Conservation (phyloP, 495 filamentous ascomycete species). For the Podospora pseudopauciseta region DNA sequence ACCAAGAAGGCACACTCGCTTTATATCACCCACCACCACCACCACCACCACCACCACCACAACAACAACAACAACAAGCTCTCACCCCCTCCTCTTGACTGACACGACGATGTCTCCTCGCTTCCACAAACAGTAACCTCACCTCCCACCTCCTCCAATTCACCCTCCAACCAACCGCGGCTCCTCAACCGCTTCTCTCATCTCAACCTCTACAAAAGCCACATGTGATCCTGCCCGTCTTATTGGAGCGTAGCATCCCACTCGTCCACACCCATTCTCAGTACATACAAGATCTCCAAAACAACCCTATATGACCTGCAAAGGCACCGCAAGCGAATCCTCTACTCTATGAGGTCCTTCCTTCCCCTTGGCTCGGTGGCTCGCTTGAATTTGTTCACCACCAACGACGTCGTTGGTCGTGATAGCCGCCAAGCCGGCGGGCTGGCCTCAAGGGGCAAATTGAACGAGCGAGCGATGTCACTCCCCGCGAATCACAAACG, state of each 20-base stretch:
- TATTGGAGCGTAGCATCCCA: background rate
- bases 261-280: background rate
- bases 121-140: background rate
- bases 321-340: background rate
- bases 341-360: background rate
- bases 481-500: slow-evolving; percentile 19
- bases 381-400: slow-evolving; percentile 1
- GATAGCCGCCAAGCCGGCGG: slow-evolving; percentile 14
- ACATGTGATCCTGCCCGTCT: background rate
- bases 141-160: background rate
- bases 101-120: background rate
- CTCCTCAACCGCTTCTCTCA: background rate
- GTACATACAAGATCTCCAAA: background rate
- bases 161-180: background rate
- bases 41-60: too few relatives aligned
- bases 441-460: slow-evolving; percentile 15
- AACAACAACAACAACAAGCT: background rate
- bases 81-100: background rate
- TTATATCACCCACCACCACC: background rate
- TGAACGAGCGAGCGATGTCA: slow-evolving; percentile 12
- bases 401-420: background rate
- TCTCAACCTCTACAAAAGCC: background rate
- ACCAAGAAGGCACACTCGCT: background rate
- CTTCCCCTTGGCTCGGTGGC: background rate
- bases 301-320: background rate